Conservation (phyloP, 2,329 filamentous ascomycete species). For the Sclerotiophoma versabilis region DNA sequence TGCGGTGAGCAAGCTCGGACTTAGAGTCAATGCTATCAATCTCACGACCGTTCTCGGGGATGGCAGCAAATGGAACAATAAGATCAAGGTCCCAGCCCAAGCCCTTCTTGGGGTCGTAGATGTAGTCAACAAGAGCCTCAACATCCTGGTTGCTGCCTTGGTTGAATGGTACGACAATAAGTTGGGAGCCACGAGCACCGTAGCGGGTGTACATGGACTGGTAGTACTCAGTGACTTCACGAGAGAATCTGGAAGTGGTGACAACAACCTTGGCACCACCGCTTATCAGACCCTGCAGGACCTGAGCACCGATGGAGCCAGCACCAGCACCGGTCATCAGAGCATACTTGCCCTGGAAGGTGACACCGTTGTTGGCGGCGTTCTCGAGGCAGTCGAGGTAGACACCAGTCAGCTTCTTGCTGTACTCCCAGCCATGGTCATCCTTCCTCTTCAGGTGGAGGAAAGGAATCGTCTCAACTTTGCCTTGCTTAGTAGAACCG, state of each 20-base stretch:
- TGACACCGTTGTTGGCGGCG: conserved; percentile 85
- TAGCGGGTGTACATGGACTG: conserved; percentile 97
- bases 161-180: conserved; percentile 98
- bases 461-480: conserved; percentile 97
- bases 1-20: conserved; percentile 96
- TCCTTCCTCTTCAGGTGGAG: conserved; percentile 94
- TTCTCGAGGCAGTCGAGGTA: conserved; percentile 93
- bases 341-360: conserved; percentile 92
- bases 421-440: conserved; percentile 97
- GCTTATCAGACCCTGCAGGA: conserved; percentile 92
- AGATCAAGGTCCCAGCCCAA: conserved; percentile 98
- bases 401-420: conserved; percentile 93
- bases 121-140: conserved; percentile 91
- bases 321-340: conserved; percentile 98
- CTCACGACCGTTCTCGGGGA: conserved; percentile 96
- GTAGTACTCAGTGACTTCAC: conserved; percentile 98
- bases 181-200: conserved; percentile 90
- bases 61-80: conserved; percentile 94
- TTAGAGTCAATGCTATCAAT: conserved; percentile 97
- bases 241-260: conserved; percentile 94
- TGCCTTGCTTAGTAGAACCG: conserved; percentile 73
- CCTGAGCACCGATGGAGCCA: conserved; percentile 96
- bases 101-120: conserved; percentile 95
- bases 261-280: conserved; percentile 97
- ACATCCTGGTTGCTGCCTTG: conserved; percentile 98